Percentiles rank a stretch among this genome's conserved stretches.
phyloP scores from a whole-genome alignment of 2,329 filamentous ascomycete species.

The Chalaropsis thielavioides region DNA sequence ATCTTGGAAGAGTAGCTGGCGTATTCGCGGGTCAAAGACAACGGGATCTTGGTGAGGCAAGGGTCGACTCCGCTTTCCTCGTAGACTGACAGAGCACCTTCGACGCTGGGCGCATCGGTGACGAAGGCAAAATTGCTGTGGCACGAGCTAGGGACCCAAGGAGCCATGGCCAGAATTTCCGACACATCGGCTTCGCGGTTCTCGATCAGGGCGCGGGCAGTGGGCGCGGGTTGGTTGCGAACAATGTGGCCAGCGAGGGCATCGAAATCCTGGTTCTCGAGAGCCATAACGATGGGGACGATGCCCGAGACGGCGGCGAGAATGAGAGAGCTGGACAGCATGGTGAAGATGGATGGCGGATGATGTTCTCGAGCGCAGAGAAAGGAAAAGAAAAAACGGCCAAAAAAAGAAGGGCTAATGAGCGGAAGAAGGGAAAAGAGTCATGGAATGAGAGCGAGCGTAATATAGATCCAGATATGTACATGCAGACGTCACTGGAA shows the following conservation, averaged over 20 bases:
- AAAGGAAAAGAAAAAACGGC: neutral
- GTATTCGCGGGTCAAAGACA: neutral
- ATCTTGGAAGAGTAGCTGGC: neutral
- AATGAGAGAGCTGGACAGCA: neutral
- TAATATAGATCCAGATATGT: neutral
- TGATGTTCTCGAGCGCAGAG: neutral
- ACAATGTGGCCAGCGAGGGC: neutral
- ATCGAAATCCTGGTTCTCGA: neutral
- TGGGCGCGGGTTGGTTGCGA: neutral
- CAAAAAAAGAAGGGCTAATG: neutral
- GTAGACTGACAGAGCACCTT: neutral
- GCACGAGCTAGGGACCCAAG: neutral
- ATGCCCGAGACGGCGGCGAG: neutral
- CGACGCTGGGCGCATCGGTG: neutral
- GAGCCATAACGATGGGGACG: neutral
- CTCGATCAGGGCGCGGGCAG: neutral
- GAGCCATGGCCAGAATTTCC: neutral
- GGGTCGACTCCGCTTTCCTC: neutral
- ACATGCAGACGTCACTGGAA: neutral
- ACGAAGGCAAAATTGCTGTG: neutral
- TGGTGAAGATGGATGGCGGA: neutral
- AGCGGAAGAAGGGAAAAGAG: neutral
- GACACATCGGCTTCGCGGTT: neutral
- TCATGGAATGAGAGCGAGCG: neutral
- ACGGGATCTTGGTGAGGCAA: neutral